Evolutionary conservation across 2,329 filamentous ascomycete genomes (phyloP).

Genomic region (Hyphodiscus sp.): DNA sequence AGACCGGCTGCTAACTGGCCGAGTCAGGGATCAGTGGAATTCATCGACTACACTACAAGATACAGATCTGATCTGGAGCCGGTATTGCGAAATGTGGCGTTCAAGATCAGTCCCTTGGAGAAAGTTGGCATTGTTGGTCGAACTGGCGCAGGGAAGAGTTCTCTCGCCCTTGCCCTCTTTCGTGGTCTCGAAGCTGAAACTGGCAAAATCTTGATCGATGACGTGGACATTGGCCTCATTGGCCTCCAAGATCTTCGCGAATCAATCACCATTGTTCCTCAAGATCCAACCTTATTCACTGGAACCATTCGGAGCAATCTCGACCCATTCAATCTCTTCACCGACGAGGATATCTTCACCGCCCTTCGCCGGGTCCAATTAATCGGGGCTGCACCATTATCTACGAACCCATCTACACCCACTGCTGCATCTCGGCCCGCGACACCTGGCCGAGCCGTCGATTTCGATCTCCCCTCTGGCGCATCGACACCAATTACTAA

Average conservation of each 20-base stretch:
- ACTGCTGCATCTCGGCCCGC: conserved; percentile 27
- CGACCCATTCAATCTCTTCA: conserved; percentile 85
- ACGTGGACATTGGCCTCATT: conserved; percentile 82
- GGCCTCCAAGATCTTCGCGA: conserved; percentile 90
- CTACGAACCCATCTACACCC: conserved; percentile 28
- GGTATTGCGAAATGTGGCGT: conserved; percentile 75
- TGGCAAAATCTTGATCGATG: conserved; percentile 85
- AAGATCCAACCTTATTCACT: conserved; percentile 91
- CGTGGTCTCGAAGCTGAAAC: conserved; percentile 84
- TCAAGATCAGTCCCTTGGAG: conserved; percentile 79
- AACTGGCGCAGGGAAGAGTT: conserved; percentile 95
- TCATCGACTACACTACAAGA: conserved; percentile 80
- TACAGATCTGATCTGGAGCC: conserved; percentile 84
- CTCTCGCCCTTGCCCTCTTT: conserved; percentile 87
- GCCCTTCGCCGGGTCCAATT: conserved; percentile 85
- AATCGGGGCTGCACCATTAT: conserved; percentile 47
- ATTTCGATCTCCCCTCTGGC: conserved; percentile 26
- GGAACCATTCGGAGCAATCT: conserved; percentile 89
- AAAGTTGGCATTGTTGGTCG: conserved; percentile 95
- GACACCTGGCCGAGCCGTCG: conserved; percentile 18
- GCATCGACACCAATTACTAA: conserved; percentile 54
- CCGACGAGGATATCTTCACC: conserved; percentile 83
- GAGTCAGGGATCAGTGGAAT: conserved; percentile 76
- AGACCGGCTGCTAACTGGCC: conserved; percentile 80
- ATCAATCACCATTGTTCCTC: conserved; percentile 93